Conservation (phyloP, 2,329 filamentous ascomycete genomes). For the Paraphoma chrysanthemicola region DNA sequence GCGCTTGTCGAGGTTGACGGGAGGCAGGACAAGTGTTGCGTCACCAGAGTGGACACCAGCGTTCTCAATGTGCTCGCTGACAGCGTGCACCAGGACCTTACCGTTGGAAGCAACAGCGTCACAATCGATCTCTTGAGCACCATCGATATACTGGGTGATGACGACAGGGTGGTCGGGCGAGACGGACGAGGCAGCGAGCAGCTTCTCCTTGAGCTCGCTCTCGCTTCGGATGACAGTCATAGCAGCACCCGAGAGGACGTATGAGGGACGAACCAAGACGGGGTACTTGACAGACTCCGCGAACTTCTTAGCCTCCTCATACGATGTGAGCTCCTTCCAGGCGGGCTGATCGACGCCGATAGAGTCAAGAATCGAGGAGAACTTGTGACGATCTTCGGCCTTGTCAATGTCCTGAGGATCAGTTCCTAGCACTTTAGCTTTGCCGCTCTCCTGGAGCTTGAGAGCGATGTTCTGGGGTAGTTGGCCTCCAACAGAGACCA, state of each 20-base stretch:
- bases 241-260: constrained; percentile 95
- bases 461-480: constrained; percentile 97
- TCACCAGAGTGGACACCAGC: constrained; percentile 98
- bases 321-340: constrained; percentile 96
- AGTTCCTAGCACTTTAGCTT: constrained; percentile 90
- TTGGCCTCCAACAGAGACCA: constrained; percentile 95
- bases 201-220: constrained; percentile 91
- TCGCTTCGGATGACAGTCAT: constrained; percentile 96
- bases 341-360: constrained; percentile 96
- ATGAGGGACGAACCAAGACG: constrained; percentile 91
- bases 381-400: constrained; percentile 97
- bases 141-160: constrained; percentile 98
- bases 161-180: constrained; percentile 97
- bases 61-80: constrained; percentile 95
- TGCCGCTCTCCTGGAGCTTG: constrained; percentile 87
- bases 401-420: constrained; percentile 95
- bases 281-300: constrained; percentile 87
- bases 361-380: constrained; percentile 95
- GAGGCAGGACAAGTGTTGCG: constrained; percentile 91
- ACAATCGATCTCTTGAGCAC: constrained; percentile 94
- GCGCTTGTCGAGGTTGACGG: constrained; percentile 75
- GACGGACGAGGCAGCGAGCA: constrained; percentile 86
- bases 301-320: constrained; percentile 85
- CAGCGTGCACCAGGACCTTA: constrained; percentile 86
- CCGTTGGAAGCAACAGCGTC: constrained; percentile 90